Conservation (phyloP, 257 asterid species). For the Lycium ferocissimum region DNA sequence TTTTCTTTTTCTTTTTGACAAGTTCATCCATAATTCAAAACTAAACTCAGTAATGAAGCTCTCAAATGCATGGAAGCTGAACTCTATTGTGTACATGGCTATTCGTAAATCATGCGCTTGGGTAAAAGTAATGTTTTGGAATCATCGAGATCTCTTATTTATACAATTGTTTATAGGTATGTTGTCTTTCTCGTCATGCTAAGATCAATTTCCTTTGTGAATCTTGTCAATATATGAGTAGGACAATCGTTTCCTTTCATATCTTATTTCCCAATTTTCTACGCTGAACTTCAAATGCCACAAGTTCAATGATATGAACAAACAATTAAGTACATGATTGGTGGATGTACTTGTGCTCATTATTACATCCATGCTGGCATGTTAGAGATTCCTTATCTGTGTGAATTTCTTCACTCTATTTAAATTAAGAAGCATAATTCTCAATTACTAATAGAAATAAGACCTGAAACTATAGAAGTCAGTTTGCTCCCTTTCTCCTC, state of each 20-base stretch:
- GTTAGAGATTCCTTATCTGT: background rate
- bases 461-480: slow-evolving; percentile 20
- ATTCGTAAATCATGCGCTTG: background rate
- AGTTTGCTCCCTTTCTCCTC: slow-evolving; percentile 31
- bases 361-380: background rate
- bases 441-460: slow-evolving; percentile 1
- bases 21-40: background rate
- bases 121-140: background rate
- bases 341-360: background rate
- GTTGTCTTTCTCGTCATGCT: background rate
- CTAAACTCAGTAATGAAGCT: background rate
- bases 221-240: background rate
- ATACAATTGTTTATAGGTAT: background rate
- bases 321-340: background rate
- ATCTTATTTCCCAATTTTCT: background rate
- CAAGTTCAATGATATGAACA: background rate
- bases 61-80: background rate
- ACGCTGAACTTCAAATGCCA: background rate
- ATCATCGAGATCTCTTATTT: background rate
- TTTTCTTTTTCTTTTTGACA: background rate
- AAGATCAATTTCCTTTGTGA: background rate
- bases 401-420: background rate
- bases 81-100: background rate
- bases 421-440: background rate
- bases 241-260: background rate